Base-by-base conservation (phyloP, 2,329 filamentous ascomycete genomes). In the Venturia oleaginea region DNA sequence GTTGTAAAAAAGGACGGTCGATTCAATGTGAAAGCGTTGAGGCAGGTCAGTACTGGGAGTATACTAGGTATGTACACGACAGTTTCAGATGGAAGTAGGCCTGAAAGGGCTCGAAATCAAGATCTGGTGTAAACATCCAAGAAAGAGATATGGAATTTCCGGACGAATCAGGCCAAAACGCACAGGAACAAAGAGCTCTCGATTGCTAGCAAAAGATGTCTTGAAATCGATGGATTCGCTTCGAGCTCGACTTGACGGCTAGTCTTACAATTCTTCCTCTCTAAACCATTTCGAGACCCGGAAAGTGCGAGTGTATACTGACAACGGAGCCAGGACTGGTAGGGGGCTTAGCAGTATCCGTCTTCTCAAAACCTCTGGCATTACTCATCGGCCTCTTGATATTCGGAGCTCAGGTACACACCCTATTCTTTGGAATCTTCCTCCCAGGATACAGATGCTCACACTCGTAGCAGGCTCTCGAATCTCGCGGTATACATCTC, bases 361-460 rank as follows among this genome's bases (percentile, higher is more conserved):
- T 88, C 19, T 91, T 92, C 73, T 91, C 87, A 10, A 85, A 84
- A 71, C 84, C 87, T 1, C 76, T 92, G 59, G 86, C 88, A 1
- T 70, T 92, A 19, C 73, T 92, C 24, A 76, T 89, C 24, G 88
- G 89, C 0, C 71, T 90, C 15, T 75, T 86, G 11, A 82, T 90
- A 30, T 77, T 89, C 17, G 79, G 83, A 37, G 71, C 88, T 19
- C 85, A 90, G 77, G 86, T 88, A 77, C 67, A 24, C 51, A 43
- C 27, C 11, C 4, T 11, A n/a, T 63, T 27, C 8, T 1, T 15
- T 11, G 15, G 6, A 37, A 34, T 2, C 46, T 13, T 4, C 15
- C n/a, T 27, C 5, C 10, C 22, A 51, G 22, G 11, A 24, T 30
- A 40, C n/a, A 24, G 13, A 38, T 59, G 5, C 57, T 62, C 7